Base-by-base conservation (phyloP, 2,329 filamentous ascomycete genomes). In the Xylogone sp. region DNA sequence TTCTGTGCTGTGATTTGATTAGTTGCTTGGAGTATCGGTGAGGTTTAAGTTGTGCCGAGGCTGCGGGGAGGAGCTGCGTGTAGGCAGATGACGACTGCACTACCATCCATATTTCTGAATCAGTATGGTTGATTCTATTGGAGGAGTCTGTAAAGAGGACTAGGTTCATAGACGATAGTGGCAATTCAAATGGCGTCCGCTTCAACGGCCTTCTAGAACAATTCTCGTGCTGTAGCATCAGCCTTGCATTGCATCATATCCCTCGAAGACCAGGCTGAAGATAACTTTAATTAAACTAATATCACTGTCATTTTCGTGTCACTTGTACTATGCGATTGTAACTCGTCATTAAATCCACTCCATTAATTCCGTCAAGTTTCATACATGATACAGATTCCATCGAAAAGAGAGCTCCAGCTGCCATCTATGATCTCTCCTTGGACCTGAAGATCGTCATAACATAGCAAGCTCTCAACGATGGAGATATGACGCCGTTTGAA, bases 401-500 rank as follows among this genome's bases (percentile, higher is more conserved):
- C 24, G 45, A 47, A 21, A 44, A 24, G 10, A 44, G 21, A 21
- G 43, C 22, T 22, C 12, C 24, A 22, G 19, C 24, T 21, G 16
- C 43, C 43, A 18, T 10, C 27, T 46, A 22, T 47, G 48, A 45
- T 49, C 42, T 48, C 56, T 52, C 34, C 12, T 39, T 39, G 13
- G 47, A 51, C 50, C 44, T 48, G 29, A 50, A 48, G 47, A 50
- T 53, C 49, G 53, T 48, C 44, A 45, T 50, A 46, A 50, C 51
- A 49, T 46, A 42, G 45, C 45, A 53, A 29, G 51, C 47, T 52
- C 50, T 50, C 49, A 51, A 46, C 50, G 59, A 61, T 49, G 52
- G 50, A 60, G 59, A 39, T 59, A 51, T 56, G 53, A 62, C 62
- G 62, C 62, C 62, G 39, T 49, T 57, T 46, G 52, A 51, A 49